These are phyloP conservation scores for Saccharomyces mikatae DNA, from an alignment of 805 yeast genomes.

Conservation along the genomic window DNA sequence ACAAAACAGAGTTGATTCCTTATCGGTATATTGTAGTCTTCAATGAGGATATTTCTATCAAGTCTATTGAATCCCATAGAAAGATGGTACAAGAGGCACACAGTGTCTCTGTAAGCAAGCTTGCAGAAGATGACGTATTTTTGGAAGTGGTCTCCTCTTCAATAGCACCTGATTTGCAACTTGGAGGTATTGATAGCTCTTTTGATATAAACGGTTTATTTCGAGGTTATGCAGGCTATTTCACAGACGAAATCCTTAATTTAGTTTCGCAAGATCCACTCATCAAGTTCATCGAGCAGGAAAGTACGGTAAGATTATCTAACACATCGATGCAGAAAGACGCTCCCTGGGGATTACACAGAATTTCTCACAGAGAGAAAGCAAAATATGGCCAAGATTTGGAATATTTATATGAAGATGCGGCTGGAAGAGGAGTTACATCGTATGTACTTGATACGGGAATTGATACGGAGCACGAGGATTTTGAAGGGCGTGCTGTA, in stretches of 20 bases:
- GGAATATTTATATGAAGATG: constrained; percentile 62
- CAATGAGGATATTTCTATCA: not conserved
- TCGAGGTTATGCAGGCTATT: constrained; percentile 79
- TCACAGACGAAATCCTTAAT: constrained; percentile 67
- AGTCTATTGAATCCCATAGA: not conserved
- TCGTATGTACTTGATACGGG: constrained; percentile 85
- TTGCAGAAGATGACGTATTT: constrained; percentile 3
- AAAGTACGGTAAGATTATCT: constrained; percentile 59
- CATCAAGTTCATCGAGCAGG: constrained; percentile 66
- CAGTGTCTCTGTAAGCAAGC: not conserved
- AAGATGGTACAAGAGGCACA: not conserved
- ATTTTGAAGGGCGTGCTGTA: constrained; percentile 54
- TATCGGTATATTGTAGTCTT: not conserved
- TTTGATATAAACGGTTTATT: constrained; percentile 52
- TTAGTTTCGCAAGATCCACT: constrained; percentile 58
- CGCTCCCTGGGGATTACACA: constrained; percentile 91
- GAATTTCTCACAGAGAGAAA: constrained; percentile 76
- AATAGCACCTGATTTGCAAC: constrained; percentile 16
- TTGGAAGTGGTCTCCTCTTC: constrained; percentile 6
- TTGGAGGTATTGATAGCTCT: constrained; percentile 51
- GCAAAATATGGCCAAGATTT: constrained; percentile 61
- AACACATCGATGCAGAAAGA: constrained; percentile 65
- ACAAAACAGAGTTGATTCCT: not conserved
- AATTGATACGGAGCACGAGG: constrained; percentile 47
- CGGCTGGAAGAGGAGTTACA: constrained; percentile 70